phyloP scores from a whole-genome alignment of 2,329 filamentous ascomycete genomes.

The Ceratocystis alfenasii region DNA sequence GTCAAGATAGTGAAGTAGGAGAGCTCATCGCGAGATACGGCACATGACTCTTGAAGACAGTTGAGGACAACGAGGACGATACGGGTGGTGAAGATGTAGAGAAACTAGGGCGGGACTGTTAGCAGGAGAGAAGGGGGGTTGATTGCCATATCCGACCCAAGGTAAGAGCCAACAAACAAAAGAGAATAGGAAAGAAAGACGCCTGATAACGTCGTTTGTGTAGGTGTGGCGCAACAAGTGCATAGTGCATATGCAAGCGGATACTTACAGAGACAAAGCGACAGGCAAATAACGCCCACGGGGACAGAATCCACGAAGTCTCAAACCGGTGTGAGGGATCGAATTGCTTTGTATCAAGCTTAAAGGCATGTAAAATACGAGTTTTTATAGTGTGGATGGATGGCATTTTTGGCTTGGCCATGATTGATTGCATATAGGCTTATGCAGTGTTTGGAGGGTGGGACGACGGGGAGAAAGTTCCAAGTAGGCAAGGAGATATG shows the following conservation, averaged over 20 bases:
- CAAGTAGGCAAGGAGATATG: neutral
- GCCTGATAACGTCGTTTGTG: no score
- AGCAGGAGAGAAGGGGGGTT: neutral
- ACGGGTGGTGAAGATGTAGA: constrained; percentile 60
- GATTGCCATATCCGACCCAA: neutral
- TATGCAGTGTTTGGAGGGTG: neutral
- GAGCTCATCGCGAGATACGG: constrained; percentile 46
- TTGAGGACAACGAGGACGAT: constrained; percentile 58
- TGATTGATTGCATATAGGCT: neutral
- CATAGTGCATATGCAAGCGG: neutral
- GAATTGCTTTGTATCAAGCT: constrained; percentile 35
- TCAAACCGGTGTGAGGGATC: constrained; percentile 55
- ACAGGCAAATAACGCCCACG: constrained; percentile 46
- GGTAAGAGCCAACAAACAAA: no score
- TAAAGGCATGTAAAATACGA: constrained; percentile 27
- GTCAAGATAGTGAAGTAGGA: constrained; percentile 74
- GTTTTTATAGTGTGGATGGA: neutral
- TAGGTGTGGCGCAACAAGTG: neutral
- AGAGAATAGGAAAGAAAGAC: neutral
- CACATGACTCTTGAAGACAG: constrained; percentile 39
- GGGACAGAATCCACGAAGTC: constrained; percentile 70
- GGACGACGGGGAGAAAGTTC: neutral
- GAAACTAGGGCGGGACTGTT: constrained; percentile 29
- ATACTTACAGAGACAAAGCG: constrained; percentile 43
- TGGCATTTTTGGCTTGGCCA: neutral